Evolutionary conservation across 139 green algal species (phyloP).

Genomic region (Micromonas commoda): DNA sequence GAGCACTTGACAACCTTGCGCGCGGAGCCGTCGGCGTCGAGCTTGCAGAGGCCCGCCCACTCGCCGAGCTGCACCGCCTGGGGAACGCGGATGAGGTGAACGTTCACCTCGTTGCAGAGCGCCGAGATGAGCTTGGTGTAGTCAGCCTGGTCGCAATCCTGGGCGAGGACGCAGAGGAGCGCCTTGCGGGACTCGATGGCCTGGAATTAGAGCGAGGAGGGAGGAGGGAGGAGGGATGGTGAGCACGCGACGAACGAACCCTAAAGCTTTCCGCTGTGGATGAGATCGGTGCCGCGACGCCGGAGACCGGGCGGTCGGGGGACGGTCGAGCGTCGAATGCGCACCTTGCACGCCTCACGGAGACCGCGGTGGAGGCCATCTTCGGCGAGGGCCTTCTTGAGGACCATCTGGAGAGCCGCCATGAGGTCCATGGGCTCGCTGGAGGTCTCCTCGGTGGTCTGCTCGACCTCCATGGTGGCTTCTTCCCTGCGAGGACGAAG

Average conservation of each 20-base stretch:
- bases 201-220: too few species aligned
- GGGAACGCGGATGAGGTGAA: constrained; percentile 89
- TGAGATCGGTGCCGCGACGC: too few species aligned
- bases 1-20: constrained; percentile 95
- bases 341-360: constrained; percentile 71
- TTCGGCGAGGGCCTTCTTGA: constrained; percentile 96
- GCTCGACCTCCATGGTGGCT: constrained; percentile 43
- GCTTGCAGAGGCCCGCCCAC: constrained; percentile 94
- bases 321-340: too few species aligned
- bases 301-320: too few species aligned
- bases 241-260: too few species aligned
- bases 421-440: constrained; percentile 94
- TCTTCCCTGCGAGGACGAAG: constrained; percentile 48
- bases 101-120: constrained; percentile 93
- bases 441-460: constrained; percentile 35
- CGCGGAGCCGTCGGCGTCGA: constrained; percentile 91
- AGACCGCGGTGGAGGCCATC: constrained; percentile 92
- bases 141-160: constrained; percentile 98
- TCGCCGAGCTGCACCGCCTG: constrained; percentile 88
- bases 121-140: constrained; percentile 99
- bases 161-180: constrained; percentile 91
- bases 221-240: too few species aligned
- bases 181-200: constrained; percentile 72
- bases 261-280: too few species aligned
- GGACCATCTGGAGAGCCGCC: constrained; percentile 82